A percentile compares a stretch with the other conserved stretches of the same genome.
These are phyloP conservation scores for Perilla frutescens DNA, from an alignment of 257 asterid species.

Conservation along the genomic window DNA sequence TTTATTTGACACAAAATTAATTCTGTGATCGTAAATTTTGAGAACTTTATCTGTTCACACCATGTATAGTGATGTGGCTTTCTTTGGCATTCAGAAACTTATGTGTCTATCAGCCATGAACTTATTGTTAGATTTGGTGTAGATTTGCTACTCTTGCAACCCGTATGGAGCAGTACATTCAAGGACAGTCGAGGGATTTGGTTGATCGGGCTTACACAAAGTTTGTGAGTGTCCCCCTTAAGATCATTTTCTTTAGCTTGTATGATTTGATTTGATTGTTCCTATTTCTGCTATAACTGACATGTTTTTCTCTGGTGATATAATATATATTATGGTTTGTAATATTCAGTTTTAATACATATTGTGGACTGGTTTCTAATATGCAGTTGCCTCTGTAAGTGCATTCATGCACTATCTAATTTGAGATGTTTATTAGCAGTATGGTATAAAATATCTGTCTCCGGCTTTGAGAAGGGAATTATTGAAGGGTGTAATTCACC, in stretches of 20 bases:
- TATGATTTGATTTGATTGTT: neutral
- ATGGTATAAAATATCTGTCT: conserved; percentile 9
- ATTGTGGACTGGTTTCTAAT: neutral
- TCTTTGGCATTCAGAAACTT: conserved; percentile 16
- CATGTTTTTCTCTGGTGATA: conserved; percentile 7
- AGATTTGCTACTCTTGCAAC: conserved; percentile 98
- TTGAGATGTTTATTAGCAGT: conserved; percentile 11
- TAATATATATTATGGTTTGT: neutral
- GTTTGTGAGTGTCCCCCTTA: conserved; percentile 65
- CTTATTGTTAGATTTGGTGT: conserved; percentile 39
- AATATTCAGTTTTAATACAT: neutral
- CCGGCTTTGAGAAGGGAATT: conserved; percentile 23
- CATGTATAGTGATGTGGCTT: conserved; percentile 26
- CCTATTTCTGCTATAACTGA: neutral
- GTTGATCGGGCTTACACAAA: conserved; percentile 96
- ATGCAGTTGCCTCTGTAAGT: conserved; percentile 15
- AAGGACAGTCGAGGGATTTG: conserved; percentile 97
- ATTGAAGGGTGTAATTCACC: conserved; percentile 10
- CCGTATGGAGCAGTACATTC: conserved; percentile 99
- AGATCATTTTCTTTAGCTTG: neutral
- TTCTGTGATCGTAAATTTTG: neutral
- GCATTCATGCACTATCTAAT: conserved; percentile 20
- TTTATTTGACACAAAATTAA: neutral
- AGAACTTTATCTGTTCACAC: conserved; percentile 25
- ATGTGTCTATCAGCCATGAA: conserved; percentile 17